A percentile compares a stretch with the other conserved stretches of the same genome.
phyloP scores from a whole-genome alignment of 768 basidiomycete genomes.

The Myochromella boudieri region DNA sequence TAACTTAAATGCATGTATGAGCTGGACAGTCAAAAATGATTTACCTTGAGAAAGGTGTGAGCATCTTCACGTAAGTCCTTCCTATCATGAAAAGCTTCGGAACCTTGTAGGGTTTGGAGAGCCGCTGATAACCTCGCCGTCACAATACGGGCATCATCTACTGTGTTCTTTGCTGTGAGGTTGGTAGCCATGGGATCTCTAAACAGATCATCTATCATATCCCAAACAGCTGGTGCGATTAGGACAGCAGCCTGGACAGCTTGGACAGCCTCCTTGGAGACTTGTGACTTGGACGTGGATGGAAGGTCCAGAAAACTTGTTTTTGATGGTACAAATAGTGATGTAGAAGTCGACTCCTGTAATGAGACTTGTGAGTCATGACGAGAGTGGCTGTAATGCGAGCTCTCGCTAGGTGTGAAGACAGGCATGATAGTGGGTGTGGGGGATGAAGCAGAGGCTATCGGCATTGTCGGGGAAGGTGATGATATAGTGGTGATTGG shows the following conservation, averaged over 20 bases:
- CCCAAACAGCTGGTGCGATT: slow-evolving; percentile 80
- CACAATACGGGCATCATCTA: slow-evolving; percentile 62
- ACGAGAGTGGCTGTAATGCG: slow-evolving; percentile 30
- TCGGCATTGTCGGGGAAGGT: slow-evolving; percentile 36
- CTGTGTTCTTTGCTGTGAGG: slow-evolving; percentile 47
- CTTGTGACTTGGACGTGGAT: slow-evolving; percentile 56
- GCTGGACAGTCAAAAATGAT: slow-evolving; percentile 5
- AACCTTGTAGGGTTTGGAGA: slow-evolving; percentile 58
- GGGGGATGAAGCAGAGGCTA: slow-evolving; percentile 35
- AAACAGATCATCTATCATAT: slow-evolving; percentile 72
- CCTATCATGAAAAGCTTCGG: slow-evolving; percentile 51
- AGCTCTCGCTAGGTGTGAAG: slow-evolving; percentile 16
- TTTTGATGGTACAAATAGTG: slow-evolving; percentile 38
- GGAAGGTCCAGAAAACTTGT: slow-evolving; percentile 45
- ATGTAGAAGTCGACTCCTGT: slow-evolving; percentile 32
- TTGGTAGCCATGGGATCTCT: slow-evolving; percentile 40
- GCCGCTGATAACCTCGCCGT: slow-evolving; percentile 63
- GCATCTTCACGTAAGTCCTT: slow-evolving; percentile 75
- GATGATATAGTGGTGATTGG: slow-evolving; percentile 31
- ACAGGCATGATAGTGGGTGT: slow-evolving; percentile 11
- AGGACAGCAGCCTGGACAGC: slow-evolving; percentile 79
- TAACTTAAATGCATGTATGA: slow-evolving; percentile 2
- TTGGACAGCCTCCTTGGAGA: slow-evolving; percentile 78
- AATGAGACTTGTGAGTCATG: slow-evolving; percentile 42
- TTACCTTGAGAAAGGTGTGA: slow-evolving; percentile 79